Evolutionary conservation across 2,329 filamentous ascomycete species (phyloP), one percentile per base, ranked within the genome.

Genomic region (Diaporthe citrichinensis): DNA sequence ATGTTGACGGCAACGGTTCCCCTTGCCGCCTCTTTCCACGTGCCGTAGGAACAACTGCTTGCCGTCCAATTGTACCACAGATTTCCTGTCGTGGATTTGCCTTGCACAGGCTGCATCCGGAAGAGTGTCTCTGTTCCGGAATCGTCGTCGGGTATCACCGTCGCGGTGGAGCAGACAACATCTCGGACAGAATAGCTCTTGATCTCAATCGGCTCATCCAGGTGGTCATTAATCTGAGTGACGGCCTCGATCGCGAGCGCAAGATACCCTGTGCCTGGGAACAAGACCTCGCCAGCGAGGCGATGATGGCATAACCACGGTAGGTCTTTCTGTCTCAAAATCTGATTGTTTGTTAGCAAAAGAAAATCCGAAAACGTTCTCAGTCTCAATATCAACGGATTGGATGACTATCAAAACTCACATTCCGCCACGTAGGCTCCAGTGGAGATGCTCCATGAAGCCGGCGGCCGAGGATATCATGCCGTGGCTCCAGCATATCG

Each of bases 251-350:
- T 20, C 2, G 58, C 78, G 71, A 78, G 74, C 31, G 69, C 58
- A 4, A 78, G 28, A 31, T 78, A 79, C 1, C 76, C 78, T 4
- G 78, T 71, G 0, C 58, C 65, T 15, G 77, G 76, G n/a, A 78
- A 49, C 67, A 77, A 7, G 31, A 86, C 84, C 2, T 85, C 85
- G 14, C 73, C 76, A 36, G 78, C 79, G 4, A 79, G 68, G 25
- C 76, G 49, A 23, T 61, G 57, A 41, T 61, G 31, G 12, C 9
- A 39, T 20, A 84, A 69, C 76, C 86, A 87, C 28, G 88, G 83
- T 3, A 79, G 74, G 55, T 79, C 77, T 7, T 67, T 74, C 8
- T 77, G 31, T 2, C 72, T 58, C 1, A 75, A 44, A 31, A 31
- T 31, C 31, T 31, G 31, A 5, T 31, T 31, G 31, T 31, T 31